phyloP scores from a whole-genome alignment of 2,329 filamentous ascomycete species.

The Calonectria leucothoes region DNA sequence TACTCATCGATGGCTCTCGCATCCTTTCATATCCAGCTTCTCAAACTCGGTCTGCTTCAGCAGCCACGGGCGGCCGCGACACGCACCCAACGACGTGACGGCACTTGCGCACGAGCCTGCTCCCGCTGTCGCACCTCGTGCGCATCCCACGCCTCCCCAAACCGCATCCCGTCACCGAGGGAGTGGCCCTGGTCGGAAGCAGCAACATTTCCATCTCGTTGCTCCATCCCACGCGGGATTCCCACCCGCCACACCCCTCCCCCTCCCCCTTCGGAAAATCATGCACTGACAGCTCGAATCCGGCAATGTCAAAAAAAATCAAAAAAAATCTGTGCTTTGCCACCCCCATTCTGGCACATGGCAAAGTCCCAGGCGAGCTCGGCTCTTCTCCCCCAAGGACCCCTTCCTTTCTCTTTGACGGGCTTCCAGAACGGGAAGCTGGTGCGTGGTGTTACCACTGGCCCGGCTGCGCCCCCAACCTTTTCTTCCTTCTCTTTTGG shows the following conservation, averaged over 20 bases:
- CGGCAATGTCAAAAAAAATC: constrained; percentile 4
- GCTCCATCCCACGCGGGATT: neutral
- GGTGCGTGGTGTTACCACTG: neutral
- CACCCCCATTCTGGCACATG: neutral
- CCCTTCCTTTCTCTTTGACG: neutral
- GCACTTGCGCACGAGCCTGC: neutral
- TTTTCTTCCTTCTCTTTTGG: too few species aligned
- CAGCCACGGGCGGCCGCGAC: neutral
- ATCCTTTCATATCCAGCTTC: constrained; percentile 7
- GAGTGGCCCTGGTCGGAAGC: neutral
- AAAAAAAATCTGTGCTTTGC: neutral
- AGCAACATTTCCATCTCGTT: constrained; percentile 9
- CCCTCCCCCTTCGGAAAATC: neutral
- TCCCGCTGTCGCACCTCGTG: constrained; percentile 17
- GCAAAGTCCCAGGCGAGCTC: neutral
- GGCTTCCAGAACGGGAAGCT: constrained; percentile 20
- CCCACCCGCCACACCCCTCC: neutral
- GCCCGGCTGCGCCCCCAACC: neutral
- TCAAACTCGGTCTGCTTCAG: neutral
- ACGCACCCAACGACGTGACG: neutral
- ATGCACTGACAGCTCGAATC: constrained; percentile 23
- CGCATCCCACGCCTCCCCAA: constrained; percentile 27
- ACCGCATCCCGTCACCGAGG: constrained; percentile 22
- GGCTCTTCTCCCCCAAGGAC: neutral
- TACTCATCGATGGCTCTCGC: neutral